Conservation (phyloP, 768 basidiomycete species). For the Ramaria sp. region DNA sequence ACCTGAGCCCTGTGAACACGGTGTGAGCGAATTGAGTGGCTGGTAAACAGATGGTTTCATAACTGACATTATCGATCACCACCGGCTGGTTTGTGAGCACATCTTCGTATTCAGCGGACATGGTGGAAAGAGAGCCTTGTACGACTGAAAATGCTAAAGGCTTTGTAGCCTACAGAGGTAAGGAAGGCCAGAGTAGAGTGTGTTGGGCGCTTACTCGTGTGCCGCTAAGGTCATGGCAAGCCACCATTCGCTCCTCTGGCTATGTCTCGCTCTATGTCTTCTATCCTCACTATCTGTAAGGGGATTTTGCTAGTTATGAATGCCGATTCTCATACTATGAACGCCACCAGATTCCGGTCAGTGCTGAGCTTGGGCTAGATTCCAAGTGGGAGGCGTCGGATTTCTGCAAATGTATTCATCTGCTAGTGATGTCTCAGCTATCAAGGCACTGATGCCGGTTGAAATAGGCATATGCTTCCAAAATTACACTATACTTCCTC, state of each 20-base stretch:
- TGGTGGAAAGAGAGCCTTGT: conserved; percentile 18
- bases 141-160: background rate
- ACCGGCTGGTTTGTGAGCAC: conserved; percentile 97
- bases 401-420: conserved; percentile 73
- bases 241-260: background rate
- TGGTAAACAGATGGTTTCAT: background rate
- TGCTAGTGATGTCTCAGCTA: background rate
- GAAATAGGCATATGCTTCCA: conserved; percentile 82
- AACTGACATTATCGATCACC: conserved; percentile 93
- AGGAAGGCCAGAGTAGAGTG: background rate
- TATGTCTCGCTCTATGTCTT: background rate
- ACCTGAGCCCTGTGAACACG: conserved; percentile 73
- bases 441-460: background rate
- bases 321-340: background rate
- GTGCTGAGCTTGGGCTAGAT: conserved; percentile 6
- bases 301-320: background rate
- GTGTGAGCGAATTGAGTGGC: conserved; percentile 14
- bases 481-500: conserved; percentile 76
- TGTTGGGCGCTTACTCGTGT: background rate
- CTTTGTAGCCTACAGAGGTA: background rate
- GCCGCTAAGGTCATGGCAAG: background rate
- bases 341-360: background rate
- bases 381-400: conserved; percentile 75
- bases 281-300: background rate
- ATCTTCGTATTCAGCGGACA: conserved; percentile 85